Base-by-base conservation (phyloP, 192 early-diverging fungal genomes). In the Gaertneriomyces sp. region DNA sequence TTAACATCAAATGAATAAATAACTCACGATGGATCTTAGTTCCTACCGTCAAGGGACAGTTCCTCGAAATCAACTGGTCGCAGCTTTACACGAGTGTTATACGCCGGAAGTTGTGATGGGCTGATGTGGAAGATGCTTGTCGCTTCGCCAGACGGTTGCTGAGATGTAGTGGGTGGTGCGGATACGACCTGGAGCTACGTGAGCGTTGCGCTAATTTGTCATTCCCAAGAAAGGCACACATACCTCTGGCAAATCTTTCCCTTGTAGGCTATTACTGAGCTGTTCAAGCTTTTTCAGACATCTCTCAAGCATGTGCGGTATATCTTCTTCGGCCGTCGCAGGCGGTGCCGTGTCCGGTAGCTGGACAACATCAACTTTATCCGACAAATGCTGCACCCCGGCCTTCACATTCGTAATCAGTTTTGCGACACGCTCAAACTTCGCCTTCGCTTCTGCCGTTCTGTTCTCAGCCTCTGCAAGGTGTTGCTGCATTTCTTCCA, bases 51-150 rank as follows among this genome's bases (percentile, higher is more conserved):
- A 17, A 53, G 70, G 11, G 62, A 61, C 2, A 74, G 75, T 45
- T 84, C 84, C 63, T 85, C 84, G 59, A 85, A 85, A 17, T 80
- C 79, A 17, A 79, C 78, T 12, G 81, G 75, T 16, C 72, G 73
- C n/a, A 85, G 66, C 60, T 84, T 84, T 41, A 85, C 84, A 51
- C 84, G 72, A 3, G 82, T 84, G 70, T 85, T 85, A 71, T 79
- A 78, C 1, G 64, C 54, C 12, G 84, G 80, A 25, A 85, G 61
- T 12, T 66, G 64, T 5, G 70, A 62, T 57, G 60, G 84, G 50
- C 75, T 81, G 54, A 85, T 79, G 45, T 76, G 72, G 56, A 85
- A 68, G 69, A 84, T 84, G 57, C 66, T 71, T 16, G 68, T 72
- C 10, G 70, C 56, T 59, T 81, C 80, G 10, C 79, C 81, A 45